phyloP scores from a whole-genome alignment of 495 filamentous ascomycete species.

The Amniculicola lignicola region DNA sequence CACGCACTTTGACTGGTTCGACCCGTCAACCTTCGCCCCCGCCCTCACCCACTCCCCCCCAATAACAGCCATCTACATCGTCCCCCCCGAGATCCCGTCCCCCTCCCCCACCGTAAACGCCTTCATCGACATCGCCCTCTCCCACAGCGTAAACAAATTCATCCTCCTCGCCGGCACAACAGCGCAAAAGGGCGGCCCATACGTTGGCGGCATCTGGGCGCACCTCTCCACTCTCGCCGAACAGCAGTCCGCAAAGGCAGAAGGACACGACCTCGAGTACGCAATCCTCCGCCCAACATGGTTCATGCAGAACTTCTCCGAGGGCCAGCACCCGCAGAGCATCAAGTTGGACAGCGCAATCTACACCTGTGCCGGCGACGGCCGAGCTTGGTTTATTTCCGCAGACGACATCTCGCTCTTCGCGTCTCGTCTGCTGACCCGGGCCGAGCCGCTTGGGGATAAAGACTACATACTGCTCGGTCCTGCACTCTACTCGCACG shows the following conservation, averaged over 20 bases:
- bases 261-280: slow-evolving; percentile 6
- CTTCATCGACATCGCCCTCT: slow-evolving; percentile 38
- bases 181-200: slow-evolving; percentile 40
- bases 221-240: not conserved
- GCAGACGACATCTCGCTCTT: not conserved
- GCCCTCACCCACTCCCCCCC: slow-evolving; percentile 37
- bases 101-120: slow-evolving; percentile 37
- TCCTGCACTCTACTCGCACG: not conserved
- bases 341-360: not conserved
- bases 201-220: not conserved
- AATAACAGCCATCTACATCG: slow-evolving; percentile 45
- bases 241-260: no score
- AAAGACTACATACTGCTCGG: not conserved
- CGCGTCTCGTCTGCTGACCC: not conserved
- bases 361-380: not conserved
- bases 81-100: slow-evolving; percentile 38
- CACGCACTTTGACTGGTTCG: slow-evolving; percentile 50
- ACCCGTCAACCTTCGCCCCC: slow-evolving; percentile 42
- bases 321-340: not conserved
- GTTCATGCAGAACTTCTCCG: slow-evolving; percentile 9
- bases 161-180: slow-evolving; percentile 46
- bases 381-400: not conserved
- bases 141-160: slow-evolving; percentile 44
- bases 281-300: slow-evolving; percentile 9
- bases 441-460: not conserved